phyloP scores from a whole-genome alignment of 169 alveolate genomes.

The Plasmodium chabaudi region DNA sequence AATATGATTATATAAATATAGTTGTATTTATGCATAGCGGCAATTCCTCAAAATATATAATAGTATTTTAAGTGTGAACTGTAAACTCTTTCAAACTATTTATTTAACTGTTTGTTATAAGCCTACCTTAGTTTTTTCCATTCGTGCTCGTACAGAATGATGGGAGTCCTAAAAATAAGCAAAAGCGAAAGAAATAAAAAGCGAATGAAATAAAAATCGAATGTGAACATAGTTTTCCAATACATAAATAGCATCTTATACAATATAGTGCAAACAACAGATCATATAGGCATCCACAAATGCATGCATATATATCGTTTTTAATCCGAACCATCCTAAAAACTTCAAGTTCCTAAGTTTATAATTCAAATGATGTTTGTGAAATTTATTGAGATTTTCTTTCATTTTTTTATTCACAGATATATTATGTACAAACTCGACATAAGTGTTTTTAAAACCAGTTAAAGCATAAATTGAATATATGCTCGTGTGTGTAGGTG shows the following conservation, averaged over 20 bases:
- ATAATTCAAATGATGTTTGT: slow-evolving; percentile 23
- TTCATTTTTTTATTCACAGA: slow-evolving; percentile 44
- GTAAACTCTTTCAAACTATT: neutral
- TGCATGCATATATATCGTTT: neutral
- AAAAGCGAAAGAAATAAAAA: neutral
- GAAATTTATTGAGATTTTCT: slow-evolving; percentile 43
- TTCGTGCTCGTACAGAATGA: slow-evolving; percentile 51
- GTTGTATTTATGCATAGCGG: slow-evolving; percentile 8
- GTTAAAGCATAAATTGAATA: slow-evolving; percentile 21
- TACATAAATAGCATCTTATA: neutral
- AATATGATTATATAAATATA: neutral
- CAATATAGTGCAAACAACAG: neutral
- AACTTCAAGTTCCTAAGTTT: slow-evolving; percentile 47
- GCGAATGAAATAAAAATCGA: neutral
- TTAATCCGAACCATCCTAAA: slow-evolving; percentile 46
- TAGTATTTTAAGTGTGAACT: slow-evolving; percentile 11
- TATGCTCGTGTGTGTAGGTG: slow-evolving; percentile 11
- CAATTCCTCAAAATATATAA: neutral
- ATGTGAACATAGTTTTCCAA: neutral
- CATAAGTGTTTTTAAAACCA: slow-evolving; percentile 25
- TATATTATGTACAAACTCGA: slow-evolving; percentile 49
- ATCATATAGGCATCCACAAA: neutral
- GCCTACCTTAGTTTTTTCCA: slow-evolving; percentile 72
- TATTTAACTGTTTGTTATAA: slow-evolving; percentile 18
- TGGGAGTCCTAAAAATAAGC: slow-evolving; percentile 19